These are phyloP conservation scores for Pythium sukuiense DNA, from an alignment of 352 stramenopile genomes.

Conservation along the genomic window DNA sequence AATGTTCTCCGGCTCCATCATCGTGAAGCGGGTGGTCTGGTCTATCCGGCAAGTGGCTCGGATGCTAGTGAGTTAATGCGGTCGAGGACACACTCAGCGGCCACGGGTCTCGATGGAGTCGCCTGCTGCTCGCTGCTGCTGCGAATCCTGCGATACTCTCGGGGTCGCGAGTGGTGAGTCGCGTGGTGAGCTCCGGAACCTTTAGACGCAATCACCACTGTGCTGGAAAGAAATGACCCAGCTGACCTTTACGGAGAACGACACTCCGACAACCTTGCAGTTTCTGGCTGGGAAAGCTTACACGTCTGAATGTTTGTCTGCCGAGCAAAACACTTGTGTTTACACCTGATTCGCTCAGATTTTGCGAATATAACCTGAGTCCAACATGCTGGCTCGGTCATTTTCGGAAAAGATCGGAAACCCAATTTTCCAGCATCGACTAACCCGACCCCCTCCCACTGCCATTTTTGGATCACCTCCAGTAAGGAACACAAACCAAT, in stretches of 20 bases:
- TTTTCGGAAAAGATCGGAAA: background rate
- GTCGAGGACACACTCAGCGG: background rate
- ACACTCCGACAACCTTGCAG: background rate
- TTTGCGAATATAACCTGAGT: background rate
- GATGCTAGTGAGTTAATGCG: background rate
- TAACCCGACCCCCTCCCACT: background rate
- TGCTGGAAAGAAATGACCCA: constrained; percentile 5
- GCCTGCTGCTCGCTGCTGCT: background rate
- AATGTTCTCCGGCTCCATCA: constrained; percentile 70
- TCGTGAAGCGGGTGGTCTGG: constrained; percentile 15
- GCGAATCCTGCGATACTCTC: constrained; percentile 1
- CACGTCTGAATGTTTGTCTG: background rate
- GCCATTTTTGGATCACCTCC: no score
- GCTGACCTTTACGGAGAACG: constrained; percentile 1
- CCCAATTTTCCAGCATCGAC: background rate
- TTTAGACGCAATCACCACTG: background rate
- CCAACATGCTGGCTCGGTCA: background rate
- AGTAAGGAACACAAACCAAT: background rate
- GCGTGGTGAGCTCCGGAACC: constrained; percentile 1
- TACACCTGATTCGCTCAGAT: background rate
- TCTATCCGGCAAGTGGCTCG: background rate
- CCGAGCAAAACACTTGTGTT: background rate
- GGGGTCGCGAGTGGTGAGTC: background rate
- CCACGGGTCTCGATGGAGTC: background rate
- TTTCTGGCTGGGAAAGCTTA: constrained; percentile 1